Evolutionary conservation across 345 rosid species (phyloP).

Genomic region (Melaleuca quinquenervia): DNA sequence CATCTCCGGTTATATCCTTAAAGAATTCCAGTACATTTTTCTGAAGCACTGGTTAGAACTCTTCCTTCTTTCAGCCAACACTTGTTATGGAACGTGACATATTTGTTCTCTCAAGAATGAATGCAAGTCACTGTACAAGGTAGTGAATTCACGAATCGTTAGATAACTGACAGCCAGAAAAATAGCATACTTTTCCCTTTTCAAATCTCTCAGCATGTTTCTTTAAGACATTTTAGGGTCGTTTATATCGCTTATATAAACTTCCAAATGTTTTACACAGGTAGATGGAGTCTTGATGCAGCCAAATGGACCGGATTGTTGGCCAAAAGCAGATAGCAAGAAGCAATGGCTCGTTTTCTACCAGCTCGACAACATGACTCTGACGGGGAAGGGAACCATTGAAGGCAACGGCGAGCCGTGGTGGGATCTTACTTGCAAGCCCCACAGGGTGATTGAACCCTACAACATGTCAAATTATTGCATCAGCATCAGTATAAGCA

Average conservation of each 20-base stretch:
- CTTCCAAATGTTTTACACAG: constrained; percentile 10
- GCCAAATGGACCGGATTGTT: constrained; percentile 81
- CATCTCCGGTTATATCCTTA: neutral
- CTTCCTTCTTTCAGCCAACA: neutral
- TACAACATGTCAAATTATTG: neutral
- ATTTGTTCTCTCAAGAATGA: neutral
- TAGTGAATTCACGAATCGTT: neutral
- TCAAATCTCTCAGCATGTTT: neutral
- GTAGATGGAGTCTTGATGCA: constrained; percentile 77
- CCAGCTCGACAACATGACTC: constrained; percentile 42
- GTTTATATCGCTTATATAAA: neutral
- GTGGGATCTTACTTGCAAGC: constrained; percentile 99
- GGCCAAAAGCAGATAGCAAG: constrained; percentile 73
- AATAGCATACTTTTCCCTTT: neutral
- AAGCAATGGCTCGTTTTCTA: constrained; percentile 94
- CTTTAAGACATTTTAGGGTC: neutral
- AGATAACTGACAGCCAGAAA: neutral
- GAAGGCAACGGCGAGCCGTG: constrained; percentile 96
- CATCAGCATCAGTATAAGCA: neutral
- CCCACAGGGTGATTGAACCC: constrained; percentile 60
- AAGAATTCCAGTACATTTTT: neutral
- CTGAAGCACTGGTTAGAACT: neutral
- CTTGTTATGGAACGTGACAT: neutral
- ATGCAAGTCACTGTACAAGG: neutral
- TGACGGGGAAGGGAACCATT: constrained; percentile 70